Evolutionary conservation across 129 eudicot species (phyloP), one percentile per base, ranked within the genome.

Genomic region (Tagetes erecta): DNA sequence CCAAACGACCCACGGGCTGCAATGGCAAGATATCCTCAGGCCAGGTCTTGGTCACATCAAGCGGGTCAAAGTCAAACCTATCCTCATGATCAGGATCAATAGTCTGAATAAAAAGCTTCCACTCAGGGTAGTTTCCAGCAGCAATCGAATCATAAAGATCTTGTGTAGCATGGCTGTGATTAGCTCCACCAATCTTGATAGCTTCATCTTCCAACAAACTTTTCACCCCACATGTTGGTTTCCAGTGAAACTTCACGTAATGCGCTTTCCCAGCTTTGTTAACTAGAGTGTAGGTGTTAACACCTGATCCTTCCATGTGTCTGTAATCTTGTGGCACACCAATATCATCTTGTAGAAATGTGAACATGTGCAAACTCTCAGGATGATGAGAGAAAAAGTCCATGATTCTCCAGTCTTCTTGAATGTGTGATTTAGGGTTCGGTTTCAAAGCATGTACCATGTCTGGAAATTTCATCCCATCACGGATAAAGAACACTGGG

Each of bases 391-490:
- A 64, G 49, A 64, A 64, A 20, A 64, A 64, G 70, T 64, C 70
- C 49, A 64, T 6, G 20, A 64, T 64, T 64, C 70, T 64, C 70
- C 97, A 91, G 66, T 87, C 84, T 64, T 91, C 94, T 76, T 91
- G 97, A 68, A 91, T 87, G 84, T 91, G 94, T 38, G 97, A 85
- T 72, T 91, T 87, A 6, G 97, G 97, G 80, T 91, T 91, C 1
- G 97, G 97, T 56, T 91, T 91, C 34, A 91, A 60, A 8, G 97
- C 87, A 57, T 91, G 97, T 58, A 91, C 89, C 94, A 91, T 84
- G 74, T 91, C 95, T 0, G 97, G 97, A 76, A 91, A 91, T 62
- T 87, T 87, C 97, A 91, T 91, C 49, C 94, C 94, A 40, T 91
- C 94, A 50, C 91, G 89, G 36, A 87, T 45, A 10, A 91, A 91